These are phyloP conservation scores for Cadophora sp. DNA, from an alignment of 2,329 filamentous ascomycete genomes.

Conservation along the genomic window DNA sequence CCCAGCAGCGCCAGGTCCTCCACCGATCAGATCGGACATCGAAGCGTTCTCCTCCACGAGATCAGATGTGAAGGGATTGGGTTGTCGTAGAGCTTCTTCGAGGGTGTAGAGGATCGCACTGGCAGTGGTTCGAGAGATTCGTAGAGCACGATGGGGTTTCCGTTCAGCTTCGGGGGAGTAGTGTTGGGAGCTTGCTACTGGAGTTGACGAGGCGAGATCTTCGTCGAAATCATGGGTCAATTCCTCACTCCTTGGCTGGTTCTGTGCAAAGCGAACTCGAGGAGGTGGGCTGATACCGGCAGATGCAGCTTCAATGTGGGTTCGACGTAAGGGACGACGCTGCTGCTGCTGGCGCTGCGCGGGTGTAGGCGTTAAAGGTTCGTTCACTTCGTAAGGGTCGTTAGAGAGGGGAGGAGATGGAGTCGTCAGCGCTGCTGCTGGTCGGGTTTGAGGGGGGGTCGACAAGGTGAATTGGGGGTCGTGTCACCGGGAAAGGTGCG, in stretches of 20 bases:
- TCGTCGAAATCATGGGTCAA: constrained; percentile 42
- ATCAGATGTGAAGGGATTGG: constrained; percentile 83
- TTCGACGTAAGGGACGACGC: constrained; percentile 37
- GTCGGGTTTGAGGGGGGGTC: constrained; percentile 30
- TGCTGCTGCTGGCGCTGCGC: constrained; percentile 45
- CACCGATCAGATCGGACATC: constrained; percentile 85
- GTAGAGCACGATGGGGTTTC: constrained; percentile 57
- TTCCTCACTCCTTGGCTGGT: constrained; percentile 31
- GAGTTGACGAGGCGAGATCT: constrained; percentile 38
- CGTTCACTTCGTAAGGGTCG: constrained; percentile 47
- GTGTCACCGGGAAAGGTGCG: constrained; percentile 29
- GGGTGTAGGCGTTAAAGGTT: constrained; percentile 41
- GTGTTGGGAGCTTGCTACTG: constrained; percentile 35
- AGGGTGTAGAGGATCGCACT: constrained; percentile 91
- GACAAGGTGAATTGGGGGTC: constrained; percentile 41
- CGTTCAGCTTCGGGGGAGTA: constrained; percentile 39
- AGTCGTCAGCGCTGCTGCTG: constrained; percentile 44
- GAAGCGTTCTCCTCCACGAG: constrained; percentile 85
- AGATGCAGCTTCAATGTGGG: constrained; percentile 45
- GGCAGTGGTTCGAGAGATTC: constrained; percentile 83
- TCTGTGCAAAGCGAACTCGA: constrained; percentile 35
- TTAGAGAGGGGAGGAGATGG: constrained; percentile 40
- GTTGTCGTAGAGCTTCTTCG: constrained; percentile 86
- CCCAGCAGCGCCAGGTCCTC: constrained; percentile 61
- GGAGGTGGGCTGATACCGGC: constrained; percentile 44